These are phyloP conservation scores for Thozetella sp. DNA, from an alignment of 495 filamentous ascomycete species.

Conservation along the genomic window DNA sequence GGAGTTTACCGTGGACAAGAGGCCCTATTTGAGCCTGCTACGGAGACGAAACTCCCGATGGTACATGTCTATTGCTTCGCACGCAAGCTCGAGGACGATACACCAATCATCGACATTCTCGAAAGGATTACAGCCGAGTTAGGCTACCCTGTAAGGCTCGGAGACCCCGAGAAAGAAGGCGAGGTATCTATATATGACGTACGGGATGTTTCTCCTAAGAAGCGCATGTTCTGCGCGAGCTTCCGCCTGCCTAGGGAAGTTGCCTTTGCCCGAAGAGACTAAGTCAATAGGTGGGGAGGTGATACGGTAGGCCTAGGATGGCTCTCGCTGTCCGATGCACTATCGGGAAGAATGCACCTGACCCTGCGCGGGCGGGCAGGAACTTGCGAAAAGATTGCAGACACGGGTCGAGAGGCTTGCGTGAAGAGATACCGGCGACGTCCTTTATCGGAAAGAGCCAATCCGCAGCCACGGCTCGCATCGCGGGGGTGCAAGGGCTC, in stretches of 20 bases:
- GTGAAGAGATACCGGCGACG: background rate
- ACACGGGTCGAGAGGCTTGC: background rate
- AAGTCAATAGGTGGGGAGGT: background rate
- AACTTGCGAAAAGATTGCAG: background rate
- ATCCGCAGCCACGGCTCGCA: too few relatives aligned
- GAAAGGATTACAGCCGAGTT: constrained; percentile 64
- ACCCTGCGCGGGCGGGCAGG: background rate
- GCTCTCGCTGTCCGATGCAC: background rate
- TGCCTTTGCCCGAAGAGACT: constrained; percentile 61
- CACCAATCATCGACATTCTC: constrained; percentile 61
- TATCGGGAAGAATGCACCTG: too few relatives aligned
- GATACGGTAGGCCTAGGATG: too few relatives aligned
- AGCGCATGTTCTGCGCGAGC: constrained; percentile 95
- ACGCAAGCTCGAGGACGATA: constrained; percentile 71
- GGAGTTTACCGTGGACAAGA: constrained; percentile 77
- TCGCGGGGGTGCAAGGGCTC: too few relatives aligned
- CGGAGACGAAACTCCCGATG: constrained; percentile 64
- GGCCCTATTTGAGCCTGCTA: constrained; percentile 63
- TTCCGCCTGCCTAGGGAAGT: constrained; percentile 83
- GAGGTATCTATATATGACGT: constrained; percentile 75
- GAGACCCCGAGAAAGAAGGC: constrained; percentile 53
- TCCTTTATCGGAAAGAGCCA: background rate
- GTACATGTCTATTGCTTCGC: constrained; percentile 93
- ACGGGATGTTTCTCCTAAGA: constrained; percentile 86
- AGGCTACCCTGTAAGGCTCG: constrained; percentile 59